phyloP scores from a whole-genome alignment of 2,329 filamentous ascomycete species.

The Diatrype stigma region DNA sequence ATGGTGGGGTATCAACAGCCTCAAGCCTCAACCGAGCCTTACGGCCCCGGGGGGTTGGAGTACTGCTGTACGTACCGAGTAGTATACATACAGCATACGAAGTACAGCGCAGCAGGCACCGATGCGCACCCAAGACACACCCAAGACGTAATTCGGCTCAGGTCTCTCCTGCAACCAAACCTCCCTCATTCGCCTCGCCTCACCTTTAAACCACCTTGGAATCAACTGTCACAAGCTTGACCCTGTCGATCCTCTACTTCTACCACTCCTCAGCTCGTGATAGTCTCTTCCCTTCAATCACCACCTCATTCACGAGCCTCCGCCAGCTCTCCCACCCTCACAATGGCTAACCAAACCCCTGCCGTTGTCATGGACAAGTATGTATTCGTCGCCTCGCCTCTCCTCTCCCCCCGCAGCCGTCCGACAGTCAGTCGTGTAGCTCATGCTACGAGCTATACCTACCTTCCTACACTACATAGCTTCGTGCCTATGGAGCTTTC shows the following conservation, averaged over 20 bases:
- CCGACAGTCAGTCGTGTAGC: constrained; percentile 10
- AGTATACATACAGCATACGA: no score
- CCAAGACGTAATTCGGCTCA: background rate
- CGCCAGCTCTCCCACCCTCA: constrained; percentile 26
- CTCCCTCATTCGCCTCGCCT: background rate
- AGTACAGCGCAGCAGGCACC: no score
- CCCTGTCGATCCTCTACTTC: background rate
- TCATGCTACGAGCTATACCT: no score
- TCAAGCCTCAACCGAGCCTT: no score
- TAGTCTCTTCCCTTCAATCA: no score
- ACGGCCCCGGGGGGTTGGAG: no score
- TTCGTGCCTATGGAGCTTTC: no score
- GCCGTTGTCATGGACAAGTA: constrained; percentile 99
- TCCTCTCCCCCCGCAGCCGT: constrained; percentile 18
- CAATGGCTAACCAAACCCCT: constrained; percentile 96
- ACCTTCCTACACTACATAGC: no score
- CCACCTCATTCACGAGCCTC: constrained; percentile 3
- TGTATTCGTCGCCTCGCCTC: constrained; percentile 47
- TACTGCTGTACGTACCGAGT: no score
- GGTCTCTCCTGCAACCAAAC: background rate
- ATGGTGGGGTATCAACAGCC: no score
- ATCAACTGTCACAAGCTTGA: no score
- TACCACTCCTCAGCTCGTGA: background rate
- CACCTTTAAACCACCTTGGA: background rate
- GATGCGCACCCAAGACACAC: no score